Evolutionary conservation across 1,284 basidiomycete genomes (phyloP).

Genomic region (Ceratobasidium sp.): DNA sequence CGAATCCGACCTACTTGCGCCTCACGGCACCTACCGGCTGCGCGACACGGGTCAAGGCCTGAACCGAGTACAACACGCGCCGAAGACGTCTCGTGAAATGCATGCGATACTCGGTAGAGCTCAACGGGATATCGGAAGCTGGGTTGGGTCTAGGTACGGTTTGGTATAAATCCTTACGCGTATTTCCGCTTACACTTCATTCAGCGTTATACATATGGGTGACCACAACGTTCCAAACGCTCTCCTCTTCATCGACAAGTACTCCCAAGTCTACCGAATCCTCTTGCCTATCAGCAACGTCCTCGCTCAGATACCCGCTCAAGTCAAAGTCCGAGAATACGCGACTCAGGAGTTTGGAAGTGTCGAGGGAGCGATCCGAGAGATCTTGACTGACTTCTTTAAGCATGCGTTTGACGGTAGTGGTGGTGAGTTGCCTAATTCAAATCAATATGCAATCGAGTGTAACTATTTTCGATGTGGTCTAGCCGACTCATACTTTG

Average conservation of each 20-base stretch:
- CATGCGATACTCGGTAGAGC: constrained; percentile 82
- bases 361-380: constrained; percentile 71
- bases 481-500: constrained; percentile 61
- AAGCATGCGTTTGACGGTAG: constrained; percentile 64
- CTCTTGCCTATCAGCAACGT: constrained; percentile 84
- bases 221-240: constrained; percentile 91
- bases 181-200: neutral
- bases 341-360: constrained; percentile 84
- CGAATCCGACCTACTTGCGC: constrained; percentile 81
- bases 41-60: constrained; percentile 86
- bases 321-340: constrained; percentile 73
- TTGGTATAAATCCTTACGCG: too few relatives aligned
- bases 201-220: constrained; percentile 50
- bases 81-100: constrained; percentile 87
- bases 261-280: constrained; percentile 88
- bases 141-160: constrained; percentile 72
- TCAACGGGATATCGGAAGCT: constrained; percentile 79
- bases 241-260: constrained; percentile 86
- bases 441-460: neutral
- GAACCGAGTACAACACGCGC: constrained; percentile 83
- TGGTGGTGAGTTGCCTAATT: constrained; percentile 34
- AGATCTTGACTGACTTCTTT: constrained; percentile 84
- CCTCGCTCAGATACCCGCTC: constrained; percentile 73
- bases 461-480: neutral
- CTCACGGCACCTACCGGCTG: constrained; percentile 77